These are phyloP conservation scores for Pseudonitzschia pungens DNA, from an alignment of 108 stramenopile genomes.

Conservation along the genomic window DNA sequence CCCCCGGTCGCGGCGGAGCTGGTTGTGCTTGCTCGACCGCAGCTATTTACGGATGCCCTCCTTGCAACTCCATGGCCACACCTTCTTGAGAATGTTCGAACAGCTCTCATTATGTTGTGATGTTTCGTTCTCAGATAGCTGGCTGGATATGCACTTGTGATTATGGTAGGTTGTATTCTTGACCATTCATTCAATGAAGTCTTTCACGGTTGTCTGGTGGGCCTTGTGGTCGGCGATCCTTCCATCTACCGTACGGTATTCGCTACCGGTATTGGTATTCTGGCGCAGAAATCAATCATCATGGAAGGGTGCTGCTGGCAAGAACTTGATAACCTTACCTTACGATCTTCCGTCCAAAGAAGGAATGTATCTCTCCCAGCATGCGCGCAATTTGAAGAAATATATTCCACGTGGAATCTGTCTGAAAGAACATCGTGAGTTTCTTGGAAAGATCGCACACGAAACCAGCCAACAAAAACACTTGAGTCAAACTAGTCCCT, in stretches of 20 bases:
- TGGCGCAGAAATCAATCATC: too few relatives aligned
- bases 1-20: background rate
- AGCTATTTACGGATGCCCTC: background rate
- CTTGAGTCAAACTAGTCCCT: background rate
- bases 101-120: background rate
- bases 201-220: too few relatives aligned
- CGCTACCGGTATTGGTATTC: too few relatives aligned
- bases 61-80: background rate
- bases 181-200: too few relatives aligned
- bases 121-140: background rate
- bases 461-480: background rate
- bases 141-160: background rate
- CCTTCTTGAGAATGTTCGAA: background rate
- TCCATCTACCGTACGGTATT: too few relatives aligned
- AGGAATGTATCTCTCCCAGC: too few relatives aligned
- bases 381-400: background rate
- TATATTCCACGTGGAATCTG: background rate
- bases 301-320: too few relatives aligned
- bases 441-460: background rate
- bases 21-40: background rate
- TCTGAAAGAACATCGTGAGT: background rate
- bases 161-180: too few relatives aligned
- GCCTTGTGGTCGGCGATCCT: too few relatives aligned
- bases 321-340: too few relatives aligned
- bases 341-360: background rate